A percentile compares a stretch with the other conserved stretches of the same genome.
Conservation (phyloP, 176 grass and related monocot genomes). For the Hsuehochloa calcarea region DNA sequence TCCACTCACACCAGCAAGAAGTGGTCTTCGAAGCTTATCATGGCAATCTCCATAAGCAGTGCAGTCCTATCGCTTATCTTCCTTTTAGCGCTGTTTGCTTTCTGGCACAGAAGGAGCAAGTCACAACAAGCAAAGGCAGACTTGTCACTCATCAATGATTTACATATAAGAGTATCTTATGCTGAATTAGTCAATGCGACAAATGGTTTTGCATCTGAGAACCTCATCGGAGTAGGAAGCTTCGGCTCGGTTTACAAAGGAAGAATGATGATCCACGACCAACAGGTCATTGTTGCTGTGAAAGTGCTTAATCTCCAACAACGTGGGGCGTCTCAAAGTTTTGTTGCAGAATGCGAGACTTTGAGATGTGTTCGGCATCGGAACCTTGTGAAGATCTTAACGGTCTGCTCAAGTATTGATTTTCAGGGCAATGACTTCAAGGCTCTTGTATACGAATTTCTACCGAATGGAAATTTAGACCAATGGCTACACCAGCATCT, state of each 20-base stretch:
- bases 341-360: conserved; percentile 27
- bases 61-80: neutral
- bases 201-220: conserved; percentile 3
- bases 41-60: neutral
- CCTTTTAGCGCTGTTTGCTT: neutral
- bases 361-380: conserved; percentile 12
- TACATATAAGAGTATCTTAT: neutral
- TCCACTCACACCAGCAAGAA: neutral
- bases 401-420: conserved; percentile 28
- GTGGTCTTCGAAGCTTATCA: neutral
- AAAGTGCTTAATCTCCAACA: conserved; percentile 29
- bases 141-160: neutral
- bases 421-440: conserved; percentile 24
- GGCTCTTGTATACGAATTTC: conserved; percentile 24
- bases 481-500: conserved; percentile 6
- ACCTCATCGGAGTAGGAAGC: conserved; percentile 26
- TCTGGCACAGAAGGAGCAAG: neutral
- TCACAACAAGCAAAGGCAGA: neutral
- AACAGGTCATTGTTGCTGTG: neutral
- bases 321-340: conserved; percentile 20
- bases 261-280: neutral
- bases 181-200: conserved; percentile 22
- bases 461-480: conserved; percentile 33
- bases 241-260: conserved; percentile 29
- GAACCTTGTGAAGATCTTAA: conserved; percentile 33